Conservation (phyloP, 768 basidiomycete genomes). For the Naganishia kalamii region DNA sequence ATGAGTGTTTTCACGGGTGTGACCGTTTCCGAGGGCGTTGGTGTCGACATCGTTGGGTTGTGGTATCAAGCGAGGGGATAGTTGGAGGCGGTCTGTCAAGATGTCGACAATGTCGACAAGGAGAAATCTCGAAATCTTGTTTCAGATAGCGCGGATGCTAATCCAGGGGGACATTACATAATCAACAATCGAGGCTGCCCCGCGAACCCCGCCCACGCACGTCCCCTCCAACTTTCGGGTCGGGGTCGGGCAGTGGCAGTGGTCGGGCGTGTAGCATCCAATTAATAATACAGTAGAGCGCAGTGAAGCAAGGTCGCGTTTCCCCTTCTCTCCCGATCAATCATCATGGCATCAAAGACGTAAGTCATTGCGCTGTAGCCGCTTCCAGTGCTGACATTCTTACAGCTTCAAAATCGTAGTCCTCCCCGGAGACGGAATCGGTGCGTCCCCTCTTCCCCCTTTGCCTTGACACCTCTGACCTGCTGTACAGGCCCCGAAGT, state of each 20-base stretch:
- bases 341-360: conserved; percentile 5
- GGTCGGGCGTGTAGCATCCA: too few relatives aligned
- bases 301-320: too few relatives aligned
- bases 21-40: not conserved
- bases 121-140: too few relatives aligned
- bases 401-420: conserved; percentile 77
- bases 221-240: too few relatives aligned
- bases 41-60: not conserved
- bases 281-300: too few relatives aligned
- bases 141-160: too few relatives aligned
- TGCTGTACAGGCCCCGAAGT: conserved; percentile 73
- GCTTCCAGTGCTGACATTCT: not conserved
- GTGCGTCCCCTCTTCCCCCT: conserved; percentile 49
- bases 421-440: conserved; percentile 95
- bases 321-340: too few relatives aligned
- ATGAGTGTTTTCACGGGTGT: conserved; percentile 58
- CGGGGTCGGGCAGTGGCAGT: too few relatives aligned
- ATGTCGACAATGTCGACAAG: too few relatives aligned
- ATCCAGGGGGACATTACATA: too few relatives aligned
- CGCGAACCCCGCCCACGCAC: too few relatives aligned
- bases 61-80: not conserved
- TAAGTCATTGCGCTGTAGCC: not conserved
- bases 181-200: too few relatives aligned
- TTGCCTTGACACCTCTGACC: not conserved
- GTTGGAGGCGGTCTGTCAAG: not conserved